phyloP scores from a whole-genome alignment of 179 eudicot species.

The Silene vulgaris region DNA sequence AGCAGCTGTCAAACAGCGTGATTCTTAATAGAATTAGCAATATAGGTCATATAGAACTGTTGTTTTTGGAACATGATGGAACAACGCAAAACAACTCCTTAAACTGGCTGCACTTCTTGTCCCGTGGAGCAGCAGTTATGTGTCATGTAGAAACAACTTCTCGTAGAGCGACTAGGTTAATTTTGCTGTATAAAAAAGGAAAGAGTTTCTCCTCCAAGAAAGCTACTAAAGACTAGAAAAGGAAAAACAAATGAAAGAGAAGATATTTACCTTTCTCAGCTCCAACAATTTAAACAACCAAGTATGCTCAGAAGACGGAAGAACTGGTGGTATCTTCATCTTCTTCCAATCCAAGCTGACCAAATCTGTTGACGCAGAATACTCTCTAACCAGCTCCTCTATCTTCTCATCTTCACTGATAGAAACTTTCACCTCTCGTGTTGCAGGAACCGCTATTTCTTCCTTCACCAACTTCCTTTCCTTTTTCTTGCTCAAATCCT shows the following conservation, averaged over 20 bases:
- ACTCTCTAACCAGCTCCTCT: slow-evolving; percentile 62
- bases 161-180: too few species aligned
- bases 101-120: too few species aligned
- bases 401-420: slow-evolving; percentile 50
- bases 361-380: slow-evolving; percentile 61
- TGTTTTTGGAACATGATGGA: too few species aligned
- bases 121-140: too few species aligned
- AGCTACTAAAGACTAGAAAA: background rate
- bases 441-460: slow-evolving; percentile 27
- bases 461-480: slow-evolving; percentile 46
- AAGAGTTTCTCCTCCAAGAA: background rate
- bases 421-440: slow-evolving; percentile 25
- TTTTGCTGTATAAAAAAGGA: background rate
- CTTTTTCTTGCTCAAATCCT: slow-evolving; percentile 31
- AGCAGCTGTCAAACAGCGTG: too few species aligned
- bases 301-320: slow-evolving; percentile 77
- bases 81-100: too few species aligned
- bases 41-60: too few species aligned
- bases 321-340: slow-evolving; percentile 91
- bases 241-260: background rate
- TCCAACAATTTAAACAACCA: slow-evolving; percentile 88
- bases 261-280: slow-evolving; percentile 62
- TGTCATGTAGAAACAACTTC: too few species aligned
- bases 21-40: too few species aligned
- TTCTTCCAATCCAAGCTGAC: slow-evolving; percentile 87